These are phyloP conservation scores for Apiotrichum sp. DNA, from an alignment of 1,284 basidiomycete species.

Conservation along the genomic window DNA sequence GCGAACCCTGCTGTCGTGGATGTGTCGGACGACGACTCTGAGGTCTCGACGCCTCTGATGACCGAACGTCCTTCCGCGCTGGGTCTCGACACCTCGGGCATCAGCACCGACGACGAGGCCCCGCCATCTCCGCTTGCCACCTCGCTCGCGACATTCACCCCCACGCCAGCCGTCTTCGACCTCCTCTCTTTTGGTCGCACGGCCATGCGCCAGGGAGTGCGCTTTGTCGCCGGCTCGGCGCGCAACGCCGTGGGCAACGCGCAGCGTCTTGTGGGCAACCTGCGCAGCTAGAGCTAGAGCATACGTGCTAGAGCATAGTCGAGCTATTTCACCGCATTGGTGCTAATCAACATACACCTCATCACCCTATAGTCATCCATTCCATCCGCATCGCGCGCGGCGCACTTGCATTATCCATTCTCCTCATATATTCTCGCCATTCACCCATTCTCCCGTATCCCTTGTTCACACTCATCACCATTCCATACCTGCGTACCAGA, in stretches of 20 bases:
- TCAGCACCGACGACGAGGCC: slow-evolving; percentile 5
- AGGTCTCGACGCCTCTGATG: slow-evolving; percentile 6
- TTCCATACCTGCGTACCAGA: background rate
- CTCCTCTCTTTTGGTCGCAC: slow-evolving; percentile 38
- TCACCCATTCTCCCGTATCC: background rate
- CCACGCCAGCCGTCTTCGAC: slow-evolving; percentile 39
- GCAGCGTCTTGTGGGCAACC: slow-evolving; percentile 6
- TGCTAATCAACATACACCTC: too few relatives aligned
- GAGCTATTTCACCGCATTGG: background rate
- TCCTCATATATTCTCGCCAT: background rate
- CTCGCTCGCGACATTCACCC: slow-evolving; percentile 37
- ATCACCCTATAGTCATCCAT: too few relatives aligned
- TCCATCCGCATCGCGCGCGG: too few relatives aligned
- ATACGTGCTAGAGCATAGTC: background rate
- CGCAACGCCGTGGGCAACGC: slow-evolving; percentile 2
- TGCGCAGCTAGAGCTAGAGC: background rate
- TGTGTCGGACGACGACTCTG: slow-evolving; percentile 6
- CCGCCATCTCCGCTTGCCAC: slow-evolving; percentile 31
- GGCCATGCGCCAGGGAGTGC: slow-evolving; percentile 27
- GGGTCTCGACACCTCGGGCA: slow-evolving; percentile 6
- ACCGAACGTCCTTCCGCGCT: slow-evolving; percentile 4
- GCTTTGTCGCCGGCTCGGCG: slow-evolving; percentile 15
- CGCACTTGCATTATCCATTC: too few relatives aligned
- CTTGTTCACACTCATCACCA: background rate
- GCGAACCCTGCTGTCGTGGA: background rate